These are phyloP conservation scores for Candida broadrunensis DNA, from an alignment of 805 yeast genomes.

Conservation along the genomic window DNA sequence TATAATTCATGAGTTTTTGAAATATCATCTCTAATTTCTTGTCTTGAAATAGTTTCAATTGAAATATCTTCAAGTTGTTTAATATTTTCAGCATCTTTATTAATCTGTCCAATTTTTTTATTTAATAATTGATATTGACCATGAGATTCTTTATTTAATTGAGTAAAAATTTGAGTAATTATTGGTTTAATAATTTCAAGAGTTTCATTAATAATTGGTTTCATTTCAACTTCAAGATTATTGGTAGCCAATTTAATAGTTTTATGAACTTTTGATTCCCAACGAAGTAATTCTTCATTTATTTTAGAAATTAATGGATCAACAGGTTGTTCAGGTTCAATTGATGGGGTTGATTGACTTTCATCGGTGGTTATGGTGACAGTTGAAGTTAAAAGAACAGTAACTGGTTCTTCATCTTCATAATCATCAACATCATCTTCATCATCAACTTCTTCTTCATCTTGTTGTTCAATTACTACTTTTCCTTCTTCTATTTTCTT, in stretches of 20 bases:
- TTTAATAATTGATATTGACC: conserved; percentile 27
- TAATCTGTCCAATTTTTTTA: conserved; percentile 24
- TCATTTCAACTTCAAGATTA: conserved; percentile 30
- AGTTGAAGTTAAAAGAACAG: conserved; percentile 22
- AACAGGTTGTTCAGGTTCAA: neutral
- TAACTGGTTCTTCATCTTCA: conserved; percentile 16
- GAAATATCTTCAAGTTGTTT: conserved; percentile 15
- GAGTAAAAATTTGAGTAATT: conserved; percentile 23
- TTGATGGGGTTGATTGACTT: conserved; percentile 1
- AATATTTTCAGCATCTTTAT: conserved; percentile 32
- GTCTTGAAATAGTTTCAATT: conserved; percentile 25
- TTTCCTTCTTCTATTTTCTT: neutral
- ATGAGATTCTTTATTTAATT: conserved; percentile 26
- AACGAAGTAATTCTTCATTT: conserved; percentile 28
- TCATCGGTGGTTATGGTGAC: conserved; percentile 9
- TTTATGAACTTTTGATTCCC: conserved; percentile 32
- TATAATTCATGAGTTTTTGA: conserved; percentile 20
- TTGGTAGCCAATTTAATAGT: conserved; percentile 31
- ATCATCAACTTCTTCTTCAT: conserved; percentile 2
- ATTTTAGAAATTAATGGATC: conserved; percentile 10
- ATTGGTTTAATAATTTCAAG: conserved; percentile 22
- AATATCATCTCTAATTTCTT: conserved; percentile 35
- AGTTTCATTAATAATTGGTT: conserved; percentile 19
- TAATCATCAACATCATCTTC: conserved; percentile 3
- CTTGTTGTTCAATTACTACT: neutral